Base-by-base conservation (phyloP, 2,329 filamentous ascomycete species). In the Aureobasidium sp. region DNA sequence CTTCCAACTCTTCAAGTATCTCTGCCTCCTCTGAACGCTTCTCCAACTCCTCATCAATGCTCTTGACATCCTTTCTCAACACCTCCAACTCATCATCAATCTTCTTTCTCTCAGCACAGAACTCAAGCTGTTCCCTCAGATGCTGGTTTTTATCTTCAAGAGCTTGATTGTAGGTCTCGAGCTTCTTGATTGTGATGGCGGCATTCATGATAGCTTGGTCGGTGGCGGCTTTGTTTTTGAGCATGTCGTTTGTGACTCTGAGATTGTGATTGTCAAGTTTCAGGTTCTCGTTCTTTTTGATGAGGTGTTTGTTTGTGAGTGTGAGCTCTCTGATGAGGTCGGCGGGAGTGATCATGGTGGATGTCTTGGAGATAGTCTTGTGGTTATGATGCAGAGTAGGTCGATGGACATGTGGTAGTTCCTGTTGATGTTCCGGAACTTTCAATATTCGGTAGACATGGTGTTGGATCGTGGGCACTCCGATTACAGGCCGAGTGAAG, bases 141-240 rank as follows among this genome's bases (percentile, higher is more conserved):
- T 61, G 43, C 58, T 40, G 36, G 58, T 50, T 50, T 15, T 61
- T 45, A 16, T 40, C 45, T 11, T 61, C 58, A 38, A 61, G 58
- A 2, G 4, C 16, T n/a, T 61, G 43, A 18, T 61, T 61, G 58
- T 50, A 48, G 18, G n/a, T 20, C 18, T 61, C 58, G 45, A 61
- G 58, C 2, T 61, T 25, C 23, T 61, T 61, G 43, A 50, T 50
- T 20, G 23, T 29, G 25, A 25, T 25, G 45, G 40, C 45, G 45
- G 58, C 58, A n/a, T 50, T 61, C 13, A 38, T 40, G 33, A 61
- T 8, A 23, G 58, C 45, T 38, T 61, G 43, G 10, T 61, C 45
- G 18, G n/a, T 50, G 16, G 58, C 58, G 31, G 33, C 58, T n/a
- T 61, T 50, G 33, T 61, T 61, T 11, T 61, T 61, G 31, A 61